A percentile compares a stretch with the other conserved stretches of the same genome.
Conservation (phyloP, 345 rosid species). For the Lenwebbia sp. region DNA sequence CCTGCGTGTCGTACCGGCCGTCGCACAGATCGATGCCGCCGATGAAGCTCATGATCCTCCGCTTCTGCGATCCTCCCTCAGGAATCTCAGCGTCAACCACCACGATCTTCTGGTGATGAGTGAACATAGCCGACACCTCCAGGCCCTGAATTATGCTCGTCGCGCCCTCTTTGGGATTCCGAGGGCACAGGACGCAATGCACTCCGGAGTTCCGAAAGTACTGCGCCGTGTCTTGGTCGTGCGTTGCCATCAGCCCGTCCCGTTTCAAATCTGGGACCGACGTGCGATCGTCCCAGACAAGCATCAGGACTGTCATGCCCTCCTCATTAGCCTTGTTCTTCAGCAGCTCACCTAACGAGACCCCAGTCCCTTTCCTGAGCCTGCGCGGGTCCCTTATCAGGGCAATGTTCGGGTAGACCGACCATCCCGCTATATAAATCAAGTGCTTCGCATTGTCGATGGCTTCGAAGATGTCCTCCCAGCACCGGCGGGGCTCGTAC, state of each 20-base stretch:
- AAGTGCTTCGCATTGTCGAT: slow-evolving; percentile 44
- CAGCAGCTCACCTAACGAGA: slow-evolving; percentile 46
- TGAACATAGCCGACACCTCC: slow-evolving; percentile 39
- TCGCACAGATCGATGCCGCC: slow-evolving; percentile 93
- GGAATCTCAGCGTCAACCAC: slow-evolving; percentile 48
- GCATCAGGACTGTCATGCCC: slow-evolving; percentile 52
- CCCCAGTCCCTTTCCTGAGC: background rate
- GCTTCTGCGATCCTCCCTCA: slow-evolving; percentile 1
- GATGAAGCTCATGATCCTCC: slow-evolving; percentile 61
- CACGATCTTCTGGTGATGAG: slow-evolving; percentile 75
- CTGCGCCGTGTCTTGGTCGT: slow-evolving; percentile 48
- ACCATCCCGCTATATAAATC: slow-evolving; percentile 81
- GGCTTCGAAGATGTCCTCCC: slow-evolving; percentile 78
- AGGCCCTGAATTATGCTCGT: slow-evolving; percentile 33
- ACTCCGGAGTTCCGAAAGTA: slow-evolving; percentile 49
- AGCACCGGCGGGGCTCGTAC: slow-evolving; percentile 36
- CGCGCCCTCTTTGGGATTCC: slow-evolving; percentile 32
- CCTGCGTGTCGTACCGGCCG: slow-evolving; percentile 70
- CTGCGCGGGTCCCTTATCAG: slow-evolving; percentile 43
- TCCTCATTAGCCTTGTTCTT: slow-evolving; percentile 43
- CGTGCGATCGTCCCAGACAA: slow-evolving; percentile 81
- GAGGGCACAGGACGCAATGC: slow-evolving; percentile 55
- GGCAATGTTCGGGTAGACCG: slow-evolving; percentile 38
- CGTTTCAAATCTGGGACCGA: slow-evolving; percentile 28
- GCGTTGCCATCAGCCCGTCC: slow-evolving; percentile 72